phyloP scores from a whole-genome alignment of 352 stramenopile species.

The Peronospora farinosa region DNA sequence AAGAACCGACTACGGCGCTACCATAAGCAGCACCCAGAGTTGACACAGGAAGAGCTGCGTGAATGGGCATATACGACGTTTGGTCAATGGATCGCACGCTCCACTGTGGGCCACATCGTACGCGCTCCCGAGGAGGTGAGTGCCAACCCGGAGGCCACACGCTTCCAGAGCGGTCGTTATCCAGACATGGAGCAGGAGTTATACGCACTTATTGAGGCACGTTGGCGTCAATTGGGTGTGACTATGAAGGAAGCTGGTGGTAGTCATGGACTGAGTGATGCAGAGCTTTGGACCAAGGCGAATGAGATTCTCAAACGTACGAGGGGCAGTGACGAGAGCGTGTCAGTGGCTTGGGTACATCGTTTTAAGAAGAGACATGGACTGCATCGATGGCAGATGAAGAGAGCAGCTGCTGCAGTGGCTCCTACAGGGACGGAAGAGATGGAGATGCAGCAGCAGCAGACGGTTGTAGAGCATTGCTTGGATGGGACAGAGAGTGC shows the following conservation, averaged over 20 bases:
- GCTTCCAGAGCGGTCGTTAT: slow-evolving; percentile 30
- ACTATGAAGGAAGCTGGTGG: slow-evolving; percentile 6
- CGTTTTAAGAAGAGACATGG: slow-evolving; percentile 34
- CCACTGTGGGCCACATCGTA: slow-evolving; percentile 28
- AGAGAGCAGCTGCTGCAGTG: slow-evolving; percentile 2
- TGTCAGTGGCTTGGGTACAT: slow-evolving; percentile 30
- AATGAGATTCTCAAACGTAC: slow-evolving; percentile 32
- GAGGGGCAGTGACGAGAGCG: slow-evolving; percentile 17
- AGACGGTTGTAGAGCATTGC: background rate
- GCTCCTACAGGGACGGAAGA: background rate
- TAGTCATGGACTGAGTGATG: slow-evolving; percentile 11
- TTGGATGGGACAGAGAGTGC: too few species aligned
- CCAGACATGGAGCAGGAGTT: slow-evolving; percentile 29
- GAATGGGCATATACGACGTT: slow-evolving; percentile 20
- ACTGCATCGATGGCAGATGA: slow-evolving; percentile 23
- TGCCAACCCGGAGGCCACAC: slow-evolving; percentile 29
- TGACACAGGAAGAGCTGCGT: slow-evolving; percentile 32
- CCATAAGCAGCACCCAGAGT: slow-evolving; percentile 18
- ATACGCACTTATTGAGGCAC: slow-evolving; percentile 12
- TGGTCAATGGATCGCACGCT: slow-evolving; percentile 19
- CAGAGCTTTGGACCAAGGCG: slow-evolving; percentile 27
- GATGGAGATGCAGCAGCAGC: background rate
- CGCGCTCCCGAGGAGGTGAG: slow-evolving; percentile 21
- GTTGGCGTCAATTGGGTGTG: slow-evolving; percentile 1
- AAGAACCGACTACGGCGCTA: slow-evolving; percentile 26